Percentiles rank a stretch among this genome's conserved stretches.
These are phyloP conservation scores for Trichoderma reesei DNA, from an alignment of 495 filamentous ascomycete genomes.

Conservation along the genomic window DNA sequence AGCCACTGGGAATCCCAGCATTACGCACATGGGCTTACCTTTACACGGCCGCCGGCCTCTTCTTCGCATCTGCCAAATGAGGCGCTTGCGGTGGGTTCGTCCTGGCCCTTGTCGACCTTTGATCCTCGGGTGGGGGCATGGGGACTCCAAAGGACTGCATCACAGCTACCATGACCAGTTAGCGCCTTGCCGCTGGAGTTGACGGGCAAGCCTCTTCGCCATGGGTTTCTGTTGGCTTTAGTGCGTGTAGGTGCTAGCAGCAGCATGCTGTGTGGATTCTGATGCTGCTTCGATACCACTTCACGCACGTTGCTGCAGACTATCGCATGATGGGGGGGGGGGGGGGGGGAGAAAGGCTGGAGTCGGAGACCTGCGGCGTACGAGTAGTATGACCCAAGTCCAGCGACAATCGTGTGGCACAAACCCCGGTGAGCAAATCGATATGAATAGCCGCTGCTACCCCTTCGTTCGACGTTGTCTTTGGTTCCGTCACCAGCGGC, in stretches of 20 bases:
- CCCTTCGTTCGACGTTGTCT: neutral
- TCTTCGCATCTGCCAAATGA: neutral
- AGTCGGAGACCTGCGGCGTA: neutral
- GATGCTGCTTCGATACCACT: neutral
- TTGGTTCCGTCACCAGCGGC: neutral
- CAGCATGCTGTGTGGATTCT: neutral
- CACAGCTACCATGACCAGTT: neutral
- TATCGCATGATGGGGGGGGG: neutral
- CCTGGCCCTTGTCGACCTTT: neutral
- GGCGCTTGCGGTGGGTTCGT: neutral
- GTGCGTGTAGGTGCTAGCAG: neutral
- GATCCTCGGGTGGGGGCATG: neutral
- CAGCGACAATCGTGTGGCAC: neutral
- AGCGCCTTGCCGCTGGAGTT: neutral
- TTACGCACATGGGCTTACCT: neutral
- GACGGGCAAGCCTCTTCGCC: neutral
- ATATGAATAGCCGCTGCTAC: constrained; percentile 4
- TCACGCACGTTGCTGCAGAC: neutral
- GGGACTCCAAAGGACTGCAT: neutral
- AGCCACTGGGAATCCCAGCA: constrained; percentile 1
- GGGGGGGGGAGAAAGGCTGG: neutral
- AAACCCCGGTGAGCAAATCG: neutral
- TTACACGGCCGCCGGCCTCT: neutral
- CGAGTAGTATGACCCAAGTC: neutral
- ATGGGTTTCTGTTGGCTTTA: neutral